Evolutionary conservation across 2,329 filamentous ascomycete genomes (phyloP).

Genomic region (Periconia digitata): DNA sequence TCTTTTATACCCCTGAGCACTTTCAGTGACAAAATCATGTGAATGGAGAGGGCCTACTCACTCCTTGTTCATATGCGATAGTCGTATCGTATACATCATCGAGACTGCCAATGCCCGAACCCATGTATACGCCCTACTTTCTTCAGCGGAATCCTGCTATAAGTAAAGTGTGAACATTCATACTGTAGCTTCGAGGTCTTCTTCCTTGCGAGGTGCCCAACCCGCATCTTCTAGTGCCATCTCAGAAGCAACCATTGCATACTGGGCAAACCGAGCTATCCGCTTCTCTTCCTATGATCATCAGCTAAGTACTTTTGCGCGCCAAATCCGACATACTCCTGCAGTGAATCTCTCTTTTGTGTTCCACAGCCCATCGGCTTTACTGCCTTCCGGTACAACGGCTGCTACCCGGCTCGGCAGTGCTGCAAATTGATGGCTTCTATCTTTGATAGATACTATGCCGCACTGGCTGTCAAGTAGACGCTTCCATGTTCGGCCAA

Average conservation of each 20-base stretch:
- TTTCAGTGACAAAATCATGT: conserved; percentile 1
- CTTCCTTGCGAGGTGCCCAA: conserved; percentile 65
- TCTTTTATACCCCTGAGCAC: conserved; percentile 77
- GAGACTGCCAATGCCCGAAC: conserved; percentile 93
- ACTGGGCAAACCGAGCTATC: conserved; percentile 91
- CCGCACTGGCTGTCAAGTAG: conserved; percentile 80
- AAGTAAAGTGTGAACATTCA: conserved; percentile 8
- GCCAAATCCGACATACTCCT: conserved; percentile 22
- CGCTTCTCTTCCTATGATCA: conserved; percentile 64
- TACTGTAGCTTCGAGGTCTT: conserved; percentile 72
- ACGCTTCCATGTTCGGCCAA: conserved; percentile 75
- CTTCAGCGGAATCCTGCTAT: conserved; percentile 7
- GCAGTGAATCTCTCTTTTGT: conserved; percentile 48
- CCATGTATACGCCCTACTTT: conserved; percentile 77
- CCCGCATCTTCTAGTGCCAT: conserved; percentile 84
- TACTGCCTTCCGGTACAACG: conserved; percentile 65
- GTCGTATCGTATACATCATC: conserved; percentile 88
- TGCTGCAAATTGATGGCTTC: conserved; percentile 65
- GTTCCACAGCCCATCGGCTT: conserved; percentile 49
- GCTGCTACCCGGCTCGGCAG: conserved; percentile 86
- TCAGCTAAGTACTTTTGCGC: conserved; percentile 35
- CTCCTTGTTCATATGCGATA: conserved; percentile 71
- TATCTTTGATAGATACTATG: conserved; percentile 69
- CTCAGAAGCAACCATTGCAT: conserved; percentile 80
- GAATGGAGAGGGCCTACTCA: conserved; percentile 49